Base-by-base conservation (phyloP, 1,284 basidiomycete genomes). In the Ceratobasidium sp. region DNA sequence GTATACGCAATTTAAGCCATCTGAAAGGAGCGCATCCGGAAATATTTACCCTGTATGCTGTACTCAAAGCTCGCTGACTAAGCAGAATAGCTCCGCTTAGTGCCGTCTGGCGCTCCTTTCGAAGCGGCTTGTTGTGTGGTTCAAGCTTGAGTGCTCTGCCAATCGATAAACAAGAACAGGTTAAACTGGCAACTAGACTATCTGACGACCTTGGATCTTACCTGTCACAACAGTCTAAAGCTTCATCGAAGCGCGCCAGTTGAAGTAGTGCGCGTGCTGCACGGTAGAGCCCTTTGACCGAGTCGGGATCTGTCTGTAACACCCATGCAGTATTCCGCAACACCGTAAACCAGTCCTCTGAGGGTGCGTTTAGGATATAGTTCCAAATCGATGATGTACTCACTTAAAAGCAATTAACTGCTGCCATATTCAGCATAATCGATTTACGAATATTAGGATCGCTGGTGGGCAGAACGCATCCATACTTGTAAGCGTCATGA, bases 91-190 rank as follows among this genome's bases (percentile, higher is more conserved):
- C 18, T 5, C 34, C 59, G 18, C 32, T 34, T 18, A 18, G 3
- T 21, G 59, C 59, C 14, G 28, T 41, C 16, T 43, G 59, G 18
- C 16, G 59, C 43, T 61, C 59, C 5, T 61, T 43, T 21, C 32
- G 59, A 14, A 61, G 16, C 9, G 59, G 14, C n/a, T 48, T 5
- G 18, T 61, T 61, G 26, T 32, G 43, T 30, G 59, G 59, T 48
- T 61, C 59, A 4, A 61, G 43, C 59, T 58, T 58, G 12, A 58
- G 36, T 34, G 32, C 57, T 6, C 57, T 58, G 21, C 23, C 57
- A 14, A 23, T 6, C 8, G 8, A 39, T 14, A 39, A 6, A 39
- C 6, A 6, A 39, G 8, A 14, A 6, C 36, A 39, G 6, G 6
- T 6, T 39, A 14, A 6, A 39, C 36, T 14, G 14, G 6, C 14